Base-by-base conservation (phyloP, 495 filamentous ascomycete species). In the Penicillium silybi region DNA sequence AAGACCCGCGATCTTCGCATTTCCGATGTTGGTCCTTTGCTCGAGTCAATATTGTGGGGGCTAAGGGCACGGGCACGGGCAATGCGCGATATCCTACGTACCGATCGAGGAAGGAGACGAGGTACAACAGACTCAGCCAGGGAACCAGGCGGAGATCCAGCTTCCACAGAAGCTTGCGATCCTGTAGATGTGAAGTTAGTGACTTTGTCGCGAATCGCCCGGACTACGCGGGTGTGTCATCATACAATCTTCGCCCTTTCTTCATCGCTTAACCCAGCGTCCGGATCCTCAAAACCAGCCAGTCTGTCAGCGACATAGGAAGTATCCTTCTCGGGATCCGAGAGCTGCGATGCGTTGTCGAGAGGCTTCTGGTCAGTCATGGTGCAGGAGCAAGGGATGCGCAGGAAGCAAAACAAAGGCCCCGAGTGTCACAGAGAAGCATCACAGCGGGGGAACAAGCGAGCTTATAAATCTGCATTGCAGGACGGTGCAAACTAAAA, bases 61-160 rank as follows among this genome's bases (percentile, higher is more conserved):
- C 15, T 9, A 23, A 23, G 13, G 41, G 18, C 3, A n/a, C 6
- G 5, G 22, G 2, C 25, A 6, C 0, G 37, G 1, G 2, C 11
- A 10, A 6, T 1, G 37, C 3, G 2, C 11, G 29, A 32, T 10
- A 13, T 32, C 13, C 1, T 15, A 45, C 62, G 18, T 39, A 72
- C 42, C 90, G 79, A 65, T 95, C 90, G 25, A 96, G 77, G 64
- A 96, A 96, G 19, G 86, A 85, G 17, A 88, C 77, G 8, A 96
- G 79, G 62, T 96, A 97, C 22, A 96, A 81, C 25, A 96, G 73
- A 62, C 85, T 88, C 18, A 95, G 81, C 88, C 87, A 92, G 26
- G 89, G 89, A 22, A 93, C 85, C 6, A 92, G 75, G 10, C 74
- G 75, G 17, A 83, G 48, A 54, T 92, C 88, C 6, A 92, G 75